Evolutionary conservation across 1,139 yeast genomes (phyloP), one percentile per base, ranked within the genome.

Genomic region (Taphrina populina): DNA sequence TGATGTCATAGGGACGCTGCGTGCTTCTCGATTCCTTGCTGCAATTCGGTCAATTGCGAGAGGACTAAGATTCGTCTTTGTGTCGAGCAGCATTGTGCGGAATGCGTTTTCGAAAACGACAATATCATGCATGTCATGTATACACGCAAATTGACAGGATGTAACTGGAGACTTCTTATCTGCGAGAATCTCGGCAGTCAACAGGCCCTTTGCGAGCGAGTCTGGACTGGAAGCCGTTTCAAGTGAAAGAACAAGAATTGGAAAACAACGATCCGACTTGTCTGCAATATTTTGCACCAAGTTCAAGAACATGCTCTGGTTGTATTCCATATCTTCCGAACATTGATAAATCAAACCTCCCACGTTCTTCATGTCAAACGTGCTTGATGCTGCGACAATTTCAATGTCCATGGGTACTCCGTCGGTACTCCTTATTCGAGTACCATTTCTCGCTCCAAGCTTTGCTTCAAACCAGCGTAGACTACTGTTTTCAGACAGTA

Each of bases 311-410:
- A 32, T 13, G 11, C 24, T 15, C 4, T 37, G 32, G 30, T 32
- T 35, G 21, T 15, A 7, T 2, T n/a, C 15, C 13, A 8, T 8
- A 23, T 37, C 34, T 3, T 23, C 27, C 21, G 54, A 37, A 24
- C 44, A 36, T 32, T 49, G 44, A 17, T 39, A 49, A 15, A 49
- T 23, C 20, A 49, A 20, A 5, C 39, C 54, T 4, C 39, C 46
- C 7, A 32, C n/a, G 5, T 29, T 24, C 7, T 13, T 21, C 39
- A 32, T 8, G 2, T 29, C 19, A 13, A 20, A 6, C 21, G 53
- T 4, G 6, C 15, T 15, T 7, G 10, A 17, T 30, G 20, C 13
- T 5, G n/a, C 8, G 20, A 29, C 20, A 20, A 36, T 19, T n/a
- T 23, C 20, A 17, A 24, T 19, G 10, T 7, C 36, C 13, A 36